Evolutionary conservation across 495 filamentous ascomycete genomes (phyloP).

Genomic region (Hypoxylon subgilvum): DNA sequence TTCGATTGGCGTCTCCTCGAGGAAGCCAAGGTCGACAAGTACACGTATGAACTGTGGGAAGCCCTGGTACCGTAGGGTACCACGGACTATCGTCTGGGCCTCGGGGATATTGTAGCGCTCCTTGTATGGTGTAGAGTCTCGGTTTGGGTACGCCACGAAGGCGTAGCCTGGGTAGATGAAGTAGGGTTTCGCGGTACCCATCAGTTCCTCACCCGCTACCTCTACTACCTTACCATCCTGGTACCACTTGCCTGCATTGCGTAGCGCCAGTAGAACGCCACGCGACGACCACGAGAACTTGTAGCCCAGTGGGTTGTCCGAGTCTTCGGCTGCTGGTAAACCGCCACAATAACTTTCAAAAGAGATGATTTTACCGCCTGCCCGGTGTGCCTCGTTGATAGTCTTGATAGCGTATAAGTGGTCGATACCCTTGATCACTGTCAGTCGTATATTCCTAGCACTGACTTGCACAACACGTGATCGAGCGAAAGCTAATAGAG

Average conservation of each 20-base stretch:
- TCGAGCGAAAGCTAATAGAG: too few relatives aligned
- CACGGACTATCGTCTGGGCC: slow-evolving; percentile 51
- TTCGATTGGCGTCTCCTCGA: slow-evolving; percentile 63
- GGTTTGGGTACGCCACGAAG: slow-evolving; percentile 93
- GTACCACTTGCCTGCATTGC: slow-evolving; percentile 85
- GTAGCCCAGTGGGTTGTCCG: slow-evolving; percentile 92
- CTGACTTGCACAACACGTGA: too few relatives aligned
- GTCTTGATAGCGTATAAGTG: slow-evolving; percentile 90
- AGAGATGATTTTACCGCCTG: slow-evolving; percentile 83
- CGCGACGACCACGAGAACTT: slow-evolving; percentile 98
- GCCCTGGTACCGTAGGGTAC: slow-evolving; percentile 79
- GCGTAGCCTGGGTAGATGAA: slow-evolving; percentile 85
- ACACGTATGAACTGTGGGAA: slow-evolving; percentile 87
- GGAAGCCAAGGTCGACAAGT: too few relatives aligned
- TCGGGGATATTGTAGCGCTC: slow-evolving; percentile 93
- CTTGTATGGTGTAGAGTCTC: slow-evolving; percentile 86
- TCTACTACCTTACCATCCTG: slow-evolving; percentile 76
- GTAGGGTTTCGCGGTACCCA: slow-evolving; percentile 89
- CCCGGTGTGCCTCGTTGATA: slow-evolving; percentile 80
- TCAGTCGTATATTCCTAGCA: too few relatives aligned
- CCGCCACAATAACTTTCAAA: slow-evolving; percentile 93
- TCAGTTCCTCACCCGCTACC: slow-evolving; percentile 69
- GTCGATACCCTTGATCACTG: too few relatives aligned
- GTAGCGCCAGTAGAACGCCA: slow-evolving; percentile 83
- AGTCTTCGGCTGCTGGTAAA: slow-evolving; percentile 78